Evolutionary conservation across 169 alveolate species (phyloP).

Genomic region (Prorocentrum cordatum): DNA sequence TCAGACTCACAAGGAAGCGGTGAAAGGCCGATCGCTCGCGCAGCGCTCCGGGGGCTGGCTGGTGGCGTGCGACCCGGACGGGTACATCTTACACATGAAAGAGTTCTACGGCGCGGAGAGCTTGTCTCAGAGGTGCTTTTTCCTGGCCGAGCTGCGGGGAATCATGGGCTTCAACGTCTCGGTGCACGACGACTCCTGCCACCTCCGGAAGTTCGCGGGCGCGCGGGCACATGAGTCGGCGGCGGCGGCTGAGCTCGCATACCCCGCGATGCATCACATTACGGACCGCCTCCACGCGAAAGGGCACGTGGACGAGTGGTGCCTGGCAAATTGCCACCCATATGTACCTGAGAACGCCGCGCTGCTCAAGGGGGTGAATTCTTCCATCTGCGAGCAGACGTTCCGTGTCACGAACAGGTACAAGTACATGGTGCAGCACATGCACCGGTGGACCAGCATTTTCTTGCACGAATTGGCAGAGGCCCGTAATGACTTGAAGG

Average conservation of each 20-base stretch:
- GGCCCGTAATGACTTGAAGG: too few relatives aligned
- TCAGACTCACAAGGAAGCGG: too few relatives aligned
- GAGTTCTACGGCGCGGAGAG: conserved; percentile 5
- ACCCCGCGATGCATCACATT: background rate
- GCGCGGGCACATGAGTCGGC: background rate
- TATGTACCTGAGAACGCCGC: background rate
- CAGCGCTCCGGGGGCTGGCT: conserved; percentile 49
- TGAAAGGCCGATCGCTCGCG: too few relatives aligned
- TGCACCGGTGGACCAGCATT: background rate
- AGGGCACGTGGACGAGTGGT: background rate
- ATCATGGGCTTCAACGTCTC: background rate
- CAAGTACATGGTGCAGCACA: background rate
- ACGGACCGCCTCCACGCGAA: background rate
- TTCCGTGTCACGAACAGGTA: background rate
- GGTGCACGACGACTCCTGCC: conserved; percentile 13
- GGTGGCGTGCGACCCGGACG: background rate
- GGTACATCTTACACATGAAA: background rate
- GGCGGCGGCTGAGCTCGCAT: background rate
- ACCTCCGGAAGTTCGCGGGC: background rate
- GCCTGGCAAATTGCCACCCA: background rate
- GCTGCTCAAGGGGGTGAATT: background rate
- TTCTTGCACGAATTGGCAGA: too few relatives aligned
- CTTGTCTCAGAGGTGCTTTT: background rate
- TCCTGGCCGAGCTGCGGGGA: background rate
- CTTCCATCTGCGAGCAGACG: background rate